Evolutionary conservation across 1,139 yeast genomes (phyloP), one percentile per base, ranked within the genome.

Genomic region (Hyphopichia fennica): DNA sequence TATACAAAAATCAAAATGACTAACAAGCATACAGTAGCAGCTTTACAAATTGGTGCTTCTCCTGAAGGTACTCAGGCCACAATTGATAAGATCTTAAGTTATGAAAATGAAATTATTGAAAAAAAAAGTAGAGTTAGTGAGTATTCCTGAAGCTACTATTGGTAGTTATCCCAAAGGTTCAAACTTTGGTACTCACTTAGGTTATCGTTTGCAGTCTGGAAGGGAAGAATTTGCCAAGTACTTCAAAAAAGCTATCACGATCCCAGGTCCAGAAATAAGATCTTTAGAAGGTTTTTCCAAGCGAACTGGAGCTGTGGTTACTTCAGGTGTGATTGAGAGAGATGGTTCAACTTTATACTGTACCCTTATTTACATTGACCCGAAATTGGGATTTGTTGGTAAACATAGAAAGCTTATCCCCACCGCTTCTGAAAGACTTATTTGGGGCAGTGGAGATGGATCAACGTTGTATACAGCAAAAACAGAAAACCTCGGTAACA

Each of bases 371-470:
- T 63, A 61, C 41, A 56, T 67, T 34, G 70, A 64, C 41, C 68
- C 70, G 6, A 45, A 42, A 16, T 34, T 44, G 34, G 71, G 71
- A 1, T 62, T 56, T 36, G 62, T 66, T 19, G 73, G 64, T 2
- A 66, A 67, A 46, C 74, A 68, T 46, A 56, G 75, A 27, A 69
- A 69, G 47, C 49, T 67, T 44, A 51, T 63, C 52, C 74, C 75
- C 23, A 68, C 75, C 3, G 73, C 65, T 13, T 50, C 63, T 22
- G 75, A 69, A 48, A 56, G 72, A 35, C 51, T 69, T 30, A 51
- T 68, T 8, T 69, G 74, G 73, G 72, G 71, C 3, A 60, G 60
- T 37, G 74, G 75, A 25, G 74, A 68, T 41, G 75, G 75, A 2
- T 65, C 71, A 5, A 67, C 72, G 2, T 46, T 69, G 35, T 61